Evolutionary conservation across 1,139 yeast genomes (phyloP).

Genomic region (Ogataea hybrid): DNA sequence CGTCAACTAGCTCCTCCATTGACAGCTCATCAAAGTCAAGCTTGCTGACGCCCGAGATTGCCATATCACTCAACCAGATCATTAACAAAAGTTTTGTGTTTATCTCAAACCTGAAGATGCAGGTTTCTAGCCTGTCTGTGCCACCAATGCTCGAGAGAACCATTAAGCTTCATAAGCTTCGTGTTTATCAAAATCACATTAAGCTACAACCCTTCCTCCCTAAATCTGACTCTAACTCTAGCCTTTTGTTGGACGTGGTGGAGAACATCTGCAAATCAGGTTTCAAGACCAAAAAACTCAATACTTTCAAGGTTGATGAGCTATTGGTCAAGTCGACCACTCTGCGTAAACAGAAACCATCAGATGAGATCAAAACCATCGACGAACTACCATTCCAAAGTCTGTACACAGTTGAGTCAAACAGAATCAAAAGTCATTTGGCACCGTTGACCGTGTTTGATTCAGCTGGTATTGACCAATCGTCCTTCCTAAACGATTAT

Average conservation of each 20-base stretch:
- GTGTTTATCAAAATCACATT: conserved; percentile 43
- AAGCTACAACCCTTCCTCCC: conserved; percentile 39
- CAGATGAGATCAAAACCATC: conserved; percentile 9
- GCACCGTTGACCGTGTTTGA: conserved; percentile 36
- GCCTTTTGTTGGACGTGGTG: conserved; percentile 43
- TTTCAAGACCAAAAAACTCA: conserved; percentile 40
- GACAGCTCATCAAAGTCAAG: conserved; percentile 24
- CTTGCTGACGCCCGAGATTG: conserved; percentile 37
- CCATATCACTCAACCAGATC: conserved; percentile 43
- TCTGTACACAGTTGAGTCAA: conserved; percentile 28
- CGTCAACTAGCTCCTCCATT: conserved; percentile 21
- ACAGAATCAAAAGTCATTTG: conserved; percentile 30
- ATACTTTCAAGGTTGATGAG: conserved; percentile 35
- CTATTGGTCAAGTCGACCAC: conserved; percentile 29
- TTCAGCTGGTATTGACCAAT: conserved; percentile 32
- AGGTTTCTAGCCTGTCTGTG: conserved; percentile 13
- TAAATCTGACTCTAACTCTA: conserved; percentile 42
- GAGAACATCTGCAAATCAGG: conserved; percentile 43
- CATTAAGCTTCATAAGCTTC: conserved; percentile 39
- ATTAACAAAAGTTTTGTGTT: conserved; percentile 40
- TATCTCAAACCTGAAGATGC: conserved; percentile 30
- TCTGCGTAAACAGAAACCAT: not conserved
- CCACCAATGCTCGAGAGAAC: conserved; percentile 24
- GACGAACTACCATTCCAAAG: conserved; percentile 17
- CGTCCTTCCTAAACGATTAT: conserved; percentile 40